Conservation (phyloP, 139 green algal genomes). For the Chlamydomonas incerta region DNA sequence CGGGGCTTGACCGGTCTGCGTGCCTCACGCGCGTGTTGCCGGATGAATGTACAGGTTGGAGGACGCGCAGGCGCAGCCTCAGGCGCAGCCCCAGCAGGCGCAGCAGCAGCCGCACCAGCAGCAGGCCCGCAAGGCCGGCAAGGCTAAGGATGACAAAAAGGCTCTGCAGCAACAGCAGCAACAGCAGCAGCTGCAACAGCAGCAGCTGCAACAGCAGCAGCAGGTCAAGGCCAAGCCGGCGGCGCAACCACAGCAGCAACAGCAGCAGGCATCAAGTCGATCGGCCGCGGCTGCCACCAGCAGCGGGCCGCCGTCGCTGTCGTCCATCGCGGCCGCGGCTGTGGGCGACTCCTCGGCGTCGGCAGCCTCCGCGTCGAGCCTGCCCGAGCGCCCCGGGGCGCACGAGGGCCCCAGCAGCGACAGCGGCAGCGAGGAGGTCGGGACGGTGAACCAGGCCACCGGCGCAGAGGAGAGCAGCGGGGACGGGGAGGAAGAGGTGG, state of each 20-base stretch:
- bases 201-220: constrained; percentile 18
- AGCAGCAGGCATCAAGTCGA: neutral
- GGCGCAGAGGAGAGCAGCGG: constrained; percentile 20
- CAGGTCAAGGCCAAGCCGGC: constrained; percentile 41
- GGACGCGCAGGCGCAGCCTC: constrained; percentile 8
- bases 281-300: neutral
- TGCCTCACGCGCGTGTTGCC: too few species aligned
- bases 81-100: constrained; percentile 8
- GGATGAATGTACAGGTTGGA: neutral
- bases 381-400: neutral
- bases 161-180: constrained; percentile 24
- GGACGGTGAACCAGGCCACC: constrained; percentile 43
- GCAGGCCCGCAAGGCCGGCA: neutral
- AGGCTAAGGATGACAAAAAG: constrained; percentile 26
- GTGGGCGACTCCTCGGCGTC: neutral
- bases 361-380: neutral
- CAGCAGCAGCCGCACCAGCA: constrained; percentile 4
- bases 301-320: constrained; percentile 1
- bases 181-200: constrained; percentile 4
- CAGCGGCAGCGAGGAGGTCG: constrained; percentile 41
- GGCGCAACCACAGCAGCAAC: neutral
- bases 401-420: neutral
- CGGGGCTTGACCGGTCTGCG: too few species aligned
- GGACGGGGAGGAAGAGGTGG: constrained; percentile 26
- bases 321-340: neutral